phyloP scores from a whole-genome alignment of 2,329 filamentous ascomycete genomes.

The Clarireedia hainanense region DNA sequence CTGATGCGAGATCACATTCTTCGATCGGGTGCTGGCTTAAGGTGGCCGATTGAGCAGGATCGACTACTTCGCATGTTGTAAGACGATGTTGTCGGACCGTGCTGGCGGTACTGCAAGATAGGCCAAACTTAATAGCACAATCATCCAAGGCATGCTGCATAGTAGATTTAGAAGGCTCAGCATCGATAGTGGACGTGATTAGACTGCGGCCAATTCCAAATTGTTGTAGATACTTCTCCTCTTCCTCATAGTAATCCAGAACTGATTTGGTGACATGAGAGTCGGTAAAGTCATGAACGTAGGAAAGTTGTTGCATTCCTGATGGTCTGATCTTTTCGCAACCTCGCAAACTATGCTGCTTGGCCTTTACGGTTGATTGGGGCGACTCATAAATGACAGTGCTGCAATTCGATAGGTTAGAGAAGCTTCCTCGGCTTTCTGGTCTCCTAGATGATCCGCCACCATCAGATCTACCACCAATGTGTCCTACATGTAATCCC shows the following conservation, averaged over 20 bases:
- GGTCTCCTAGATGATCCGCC: background rate
- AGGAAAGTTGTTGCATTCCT: constrained; percentile 14
- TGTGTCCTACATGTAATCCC: too few species aligned
- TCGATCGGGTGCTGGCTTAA: background rate
- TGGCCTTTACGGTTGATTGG: background rate
- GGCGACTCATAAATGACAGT: background rate
- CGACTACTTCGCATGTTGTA: background rate
- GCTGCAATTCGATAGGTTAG: background rate
- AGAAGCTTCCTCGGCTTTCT: background rate
- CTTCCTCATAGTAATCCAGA: constrained; percentile 21
- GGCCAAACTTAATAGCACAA: background rate
- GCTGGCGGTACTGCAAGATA: background rate
- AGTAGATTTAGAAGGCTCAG: background rate
- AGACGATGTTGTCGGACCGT: background rate
- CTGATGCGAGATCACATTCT: background rate
- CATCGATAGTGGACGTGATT: background rate
- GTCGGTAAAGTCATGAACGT: constrained; percentile 23
- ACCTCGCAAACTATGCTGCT: background rate
- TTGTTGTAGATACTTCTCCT: constrained; percentile 11
- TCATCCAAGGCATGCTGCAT: background rate
- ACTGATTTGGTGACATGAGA: constrained; percentile 19
- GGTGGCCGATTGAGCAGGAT: background rate
- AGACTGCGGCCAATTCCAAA: background rate
- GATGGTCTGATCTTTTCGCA: constrained; percentile 4
- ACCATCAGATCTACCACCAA: background rate